Evolutionary conservation across 2,329 filamentous ascomycete genomes (phyloP), one percentile per base, ranked within the genome.

Genomic region (Nothopassalora personata): DNA sequence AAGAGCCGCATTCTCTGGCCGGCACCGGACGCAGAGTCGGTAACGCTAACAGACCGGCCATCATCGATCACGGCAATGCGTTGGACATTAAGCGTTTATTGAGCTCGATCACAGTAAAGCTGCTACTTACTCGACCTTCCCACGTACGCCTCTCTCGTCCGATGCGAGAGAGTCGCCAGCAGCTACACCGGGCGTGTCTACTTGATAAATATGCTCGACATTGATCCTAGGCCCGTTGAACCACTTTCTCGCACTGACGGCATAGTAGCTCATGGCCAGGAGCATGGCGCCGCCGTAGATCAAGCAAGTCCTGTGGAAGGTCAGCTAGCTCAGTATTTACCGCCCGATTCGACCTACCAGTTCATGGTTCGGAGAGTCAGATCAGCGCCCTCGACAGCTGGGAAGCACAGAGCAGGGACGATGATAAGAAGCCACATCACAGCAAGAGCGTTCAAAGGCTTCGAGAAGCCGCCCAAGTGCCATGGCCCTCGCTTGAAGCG

Each of bases 211-310:
- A n/a, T 65, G 63, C 51, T 64, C 63, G 23, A 72, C 66, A 56
- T 72, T 73, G 60, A 72, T 67, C 53, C 64, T 68, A 0, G 71
- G 71, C 43, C 71, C 71, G 54, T 68, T 70, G 68, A 72, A 73
- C 70, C 70, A 73, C 52, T 70, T 70, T n/a, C 70, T 57, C 15
- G 64, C 70, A 53, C 62, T 62, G 30, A 71, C 61, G 8, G 62
- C 68, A 46, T 71, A 71, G 56, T 67, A 69, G 9, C 63, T 48
- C 61, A 72, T 62, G 9, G 68, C 69, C 15, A 71, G 55, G 10
- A 64, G 49, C 70, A 73, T 72, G 3, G 66, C 60, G 18, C 68
- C 70, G 6, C 69, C 71, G 43, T 70, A 73, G n/a, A 72, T 67
- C 28, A 71, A 55, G 56, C 62, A 66, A 11, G 69, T 72, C 50